Conservation (phyloP, 208 protist genomes). For the Herpetomonas samuelpessoai region DNA sequence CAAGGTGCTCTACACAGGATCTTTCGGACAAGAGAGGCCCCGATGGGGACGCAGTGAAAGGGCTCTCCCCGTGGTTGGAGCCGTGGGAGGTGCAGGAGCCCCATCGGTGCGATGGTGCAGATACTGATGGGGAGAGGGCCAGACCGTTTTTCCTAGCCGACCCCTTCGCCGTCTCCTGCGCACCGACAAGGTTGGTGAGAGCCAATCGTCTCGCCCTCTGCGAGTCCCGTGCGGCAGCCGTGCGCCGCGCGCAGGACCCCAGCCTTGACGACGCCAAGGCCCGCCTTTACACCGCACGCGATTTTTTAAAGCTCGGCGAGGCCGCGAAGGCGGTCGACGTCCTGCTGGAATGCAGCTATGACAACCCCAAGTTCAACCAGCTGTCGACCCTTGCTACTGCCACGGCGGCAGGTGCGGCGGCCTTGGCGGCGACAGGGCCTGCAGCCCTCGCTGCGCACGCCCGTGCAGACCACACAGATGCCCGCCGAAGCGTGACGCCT, state of each 20-base stretch:
- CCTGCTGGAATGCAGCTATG: slow-evolving; percentile 63
- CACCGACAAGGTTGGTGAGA: slow-evolving; percentile 20
- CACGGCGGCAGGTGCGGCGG: slow-evolving; percentile 31
- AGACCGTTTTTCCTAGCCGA: slow-evolving; percentile 44
- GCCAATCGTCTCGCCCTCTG: slow-evolving; percentile 52
- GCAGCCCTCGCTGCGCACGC: slow-evolving; percentile 5
- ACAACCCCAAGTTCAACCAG: slow-evolving; percentile 46
- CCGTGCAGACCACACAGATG: background rate
- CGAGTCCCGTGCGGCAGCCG: slow-evolving; percentile 37
- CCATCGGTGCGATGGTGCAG: background rate
- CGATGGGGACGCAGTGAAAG: too few relatives aligned
- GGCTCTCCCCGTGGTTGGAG: too few relatives aligned
- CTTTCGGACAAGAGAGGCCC: too few relatives aligned
- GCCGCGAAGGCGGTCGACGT: slow-evolving; percentile 56
- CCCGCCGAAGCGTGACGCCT: background rate
- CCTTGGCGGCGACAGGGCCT: background rate
- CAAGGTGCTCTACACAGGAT: too few relatives aligned
- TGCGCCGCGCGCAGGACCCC: slow-evolving; percentile 23
- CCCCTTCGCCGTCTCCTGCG: slow-evolving; percentile 41
- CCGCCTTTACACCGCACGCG: slow-evolving; percentile 47
- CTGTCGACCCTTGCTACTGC: slow-evolving; percentile 63
- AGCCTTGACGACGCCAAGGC: slow-evolving; percentile 36
- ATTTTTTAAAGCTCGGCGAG: slow-evolving; percentile 53
- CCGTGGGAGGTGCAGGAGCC: background rate
- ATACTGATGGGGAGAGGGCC: background rate